Base-by-base conservation (phyloP, 441 rosid genomes). In the Croton laevigatus region DNA sequence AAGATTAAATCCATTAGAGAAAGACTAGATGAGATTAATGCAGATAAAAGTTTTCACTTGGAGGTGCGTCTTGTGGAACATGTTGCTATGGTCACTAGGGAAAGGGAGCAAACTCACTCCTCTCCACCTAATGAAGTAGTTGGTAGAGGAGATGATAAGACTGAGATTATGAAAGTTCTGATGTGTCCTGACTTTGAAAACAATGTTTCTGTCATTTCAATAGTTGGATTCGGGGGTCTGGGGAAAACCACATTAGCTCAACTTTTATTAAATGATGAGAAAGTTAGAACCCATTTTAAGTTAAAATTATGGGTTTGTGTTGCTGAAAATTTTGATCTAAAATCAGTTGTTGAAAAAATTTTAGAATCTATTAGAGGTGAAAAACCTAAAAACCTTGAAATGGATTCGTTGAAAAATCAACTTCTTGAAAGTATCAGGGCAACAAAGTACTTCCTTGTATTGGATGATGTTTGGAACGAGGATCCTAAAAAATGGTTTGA, bases 241-340 rank as follows among this genome's bases (percentile, higher is more conserved):
- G 83, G 83, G 13, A 77, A 80, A 62, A 80, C 83, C 1, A 55
- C 81, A 19, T 66, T 77, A 13, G 81, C 81, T 40, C 67, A 81
- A 53, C 23, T 23, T 17, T 55, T 73, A 0, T 81, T n/a, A 46
- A 71, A 81, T 65, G 78, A 73, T 37, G 45, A 19, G 0, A 0
- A 0, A 34, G 46, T 78, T 7, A 12, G 34, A 32, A 16, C 7
- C 2, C 54, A 59, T 11, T 72, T 72, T 36, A 71, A 58, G 9
- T 0, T 32, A 34, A 65, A 22, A 57, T 16, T 62, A 3, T 77
- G 74, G 81, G 71, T 71, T 11, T 20, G 60, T 42, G 70, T 71
- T 14, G 65, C 77, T 6, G 72, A 74, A 11, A 19, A 13, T 27
- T 80, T 80, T 37, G 62, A 65, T 58, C 5, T 71, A 5, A 57